These are phyloP conservation scores for Xylaria digitata DNA, from an alignment of 2,329 filamentous ascomycete species.

Conservation along the genomic window DNA sequence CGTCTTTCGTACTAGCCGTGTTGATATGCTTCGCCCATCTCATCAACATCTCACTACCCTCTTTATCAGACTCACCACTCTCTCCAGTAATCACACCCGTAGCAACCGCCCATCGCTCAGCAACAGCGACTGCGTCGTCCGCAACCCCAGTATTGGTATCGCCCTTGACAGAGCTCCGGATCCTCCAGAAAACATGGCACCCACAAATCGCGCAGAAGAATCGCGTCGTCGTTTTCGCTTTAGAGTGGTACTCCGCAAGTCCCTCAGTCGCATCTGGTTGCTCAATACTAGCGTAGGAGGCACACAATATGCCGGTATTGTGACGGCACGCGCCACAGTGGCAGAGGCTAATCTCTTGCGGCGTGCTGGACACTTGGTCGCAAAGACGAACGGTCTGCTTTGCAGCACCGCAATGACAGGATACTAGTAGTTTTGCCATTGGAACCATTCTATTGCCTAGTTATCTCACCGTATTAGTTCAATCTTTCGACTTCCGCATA, in stretches of 20 bases:
- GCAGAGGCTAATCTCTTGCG: conserved; percentile 44
- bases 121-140: neutral
- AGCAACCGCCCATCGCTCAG: conserved; percentile 52
- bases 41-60: conserved; percentile 20
- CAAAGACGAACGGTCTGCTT: conserved; percentile 39
- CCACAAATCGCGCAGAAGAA: conserved; percentile 58
- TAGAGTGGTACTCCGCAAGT: conserved; percentile 39
- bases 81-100: conserved; percentile 51
- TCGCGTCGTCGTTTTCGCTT: conserved; percentile 35
- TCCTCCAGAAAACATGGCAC: conserved; percentile 54
- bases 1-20: conserved; percentile 52
- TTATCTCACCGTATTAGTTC: neutral
- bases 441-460: conserved; percentile 20
- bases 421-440: conserved; percentile 32
- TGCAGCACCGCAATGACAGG: conserved; percentile 48
- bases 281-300: conserved; percentile 52
- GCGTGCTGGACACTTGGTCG: neutral
- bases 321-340: conserved; percentile 51
- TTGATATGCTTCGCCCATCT: conserved; percentile 41
- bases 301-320: conserved; percentile 53
- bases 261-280: conserved; percentile 28
- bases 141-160: neutral
- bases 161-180: conserved; percentile 4
- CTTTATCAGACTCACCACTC: neutral
- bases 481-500: neutral